These are phyloP conservation scores for Erodium texanum DNA, from an alignment of 441 rosid species.

Conservation along the genomic window DNA sequence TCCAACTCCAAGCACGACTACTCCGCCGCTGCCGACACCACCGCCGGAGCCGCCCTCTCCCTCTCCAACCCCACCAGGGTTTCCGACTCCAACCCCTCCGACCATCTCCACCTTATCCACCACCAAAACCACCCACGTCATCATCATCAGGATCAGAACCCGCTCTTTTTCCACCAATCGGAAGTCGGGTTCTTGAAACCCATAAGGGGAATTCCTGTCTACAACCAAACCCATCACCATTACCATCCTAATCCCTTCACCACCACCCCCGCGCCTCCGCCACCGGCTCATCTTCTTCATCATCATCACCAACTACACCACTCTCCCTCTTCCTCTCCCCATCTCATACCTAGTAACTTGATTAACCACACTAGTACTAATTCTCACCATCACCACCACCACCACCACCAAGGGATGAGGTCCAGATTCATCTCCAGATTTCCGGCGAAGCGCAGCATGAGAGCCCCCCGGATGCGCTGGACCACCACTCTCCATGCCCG, in stretches of 20 bases:
- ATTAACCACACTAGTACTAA: neutral
- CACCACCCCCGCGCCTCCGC: slow-evolving; percentile 7
- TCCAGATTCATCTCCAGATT: slow-evolving; percentile 70
- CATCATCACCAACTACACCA: slow-evolving; percentile 15
- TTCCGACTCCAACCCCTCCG: slow-evolving; percentile 23
- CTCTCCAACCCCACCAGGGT: slow-evolving; percentile 21
- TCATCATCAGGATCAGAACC: slow-evolving; percentile 17
- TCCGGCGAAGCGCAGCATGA: slow-evolving; percentile 70
- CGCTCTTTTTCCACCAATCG: slow-evolving; percentile 17
- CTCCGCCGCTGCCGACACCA: slow-evolving; percentile 8
- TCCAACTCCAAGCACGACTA: slow-evolving; percentile 35
- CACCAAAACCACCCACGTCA: slow-evolving; percentile 7
- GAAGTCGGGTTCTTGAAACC: slow-evolving; percentile 73
- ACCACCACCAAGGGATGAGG: slow-evolving; percentile 46
- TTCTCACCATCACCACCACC: neutral
- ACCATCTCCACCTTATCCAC: slow-evolving; percentile 26
- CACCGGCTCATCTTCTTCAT: slow-evolving; percentile 31
- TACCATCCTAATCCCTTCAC: too few relatives aligned
- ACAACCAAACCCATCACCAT: slow-evolving; percentile 38
- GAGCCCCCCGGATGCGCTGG: slow-evolving; percentile 99
- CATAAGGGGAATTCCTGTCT: slow-evolving; percentile 86
- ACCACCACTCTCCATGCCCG: slow-evolving; percentile 92
- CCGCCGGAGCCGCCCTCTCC: slow-evolving; percentile 32
- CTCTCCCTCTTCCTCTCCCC: neutral
- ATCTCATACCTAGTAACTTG: neutral